Evolutionary conservation across 2,329 filamentous ascomycete species (phyloP).

Genomic region (Penicillium hordei): DNA sequence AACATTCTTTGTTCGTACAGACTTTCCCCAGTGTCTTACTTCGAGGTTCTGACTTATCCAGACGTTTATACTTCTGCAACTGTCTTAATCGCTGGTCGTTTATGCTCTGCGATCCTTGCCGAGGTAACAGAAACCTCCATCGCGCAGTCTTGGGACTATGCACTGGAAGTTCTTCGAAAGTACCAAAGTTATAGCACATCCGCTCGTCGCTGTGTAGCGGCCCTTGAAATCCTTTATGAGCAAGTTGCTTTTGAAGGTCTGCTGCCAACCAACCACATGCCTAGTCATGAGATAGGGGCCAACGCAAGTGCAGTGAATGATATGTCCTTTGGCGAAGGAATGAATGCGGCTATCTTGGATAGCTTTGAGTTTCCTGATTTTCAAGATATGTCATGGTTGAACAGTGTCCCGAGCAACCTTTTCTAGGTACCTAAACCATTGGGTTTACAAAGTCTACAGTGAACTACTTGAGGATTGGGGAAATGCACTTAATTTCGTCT

Average conservation of each 20-base stretch:
- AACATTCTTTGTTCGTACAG: conserved; percentile 35
- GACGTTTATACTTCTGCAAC: conserved; percentile 40
- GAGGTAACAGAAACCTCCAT: conserved; percentile 29
- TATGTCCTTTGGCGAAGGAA: conserved; percentile 30
- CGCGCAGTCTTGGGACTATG: conserved; percentile 30
- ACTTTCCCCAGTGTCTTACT: not conserved
- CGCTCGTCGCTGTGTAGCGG: conserved; percentile 34
- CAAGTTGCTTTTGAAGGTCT: conserved; percentile 26
- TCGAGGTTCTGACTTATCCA: conserved; percentile 14
- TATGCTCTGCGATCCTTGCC: conserved; percentile 29
- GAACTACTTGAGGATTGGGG: not conserved
- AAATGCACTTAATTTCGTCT: not conserved
- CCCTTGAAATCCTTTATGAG: conserved; percentile 35
- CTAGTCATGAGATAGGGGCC: not conserved
- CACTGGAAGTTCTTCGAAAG: conserved; percentile 32
- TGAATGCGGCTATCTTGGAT: conserved; percentile 27
- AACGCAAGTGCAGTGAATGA: conserved; percentile 18
- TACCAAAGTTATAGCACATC: conserved; percentile 36
- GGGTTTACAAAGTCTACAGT: not conserved
- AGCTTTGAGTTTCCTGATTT: conserved; percentile 31
- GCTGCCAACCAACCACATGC: not conserved
- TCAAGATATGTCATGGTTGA: conserved; percentile 38
- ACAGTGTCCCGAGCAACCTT: conserved; percentile 35
- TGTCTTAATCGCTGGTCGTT: conserved; percentile 34
- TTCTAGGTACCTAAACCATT: conserved; percentile 14